Conservation (phyloP, 345 rosid species). For the Acer saccharum region DNA sequence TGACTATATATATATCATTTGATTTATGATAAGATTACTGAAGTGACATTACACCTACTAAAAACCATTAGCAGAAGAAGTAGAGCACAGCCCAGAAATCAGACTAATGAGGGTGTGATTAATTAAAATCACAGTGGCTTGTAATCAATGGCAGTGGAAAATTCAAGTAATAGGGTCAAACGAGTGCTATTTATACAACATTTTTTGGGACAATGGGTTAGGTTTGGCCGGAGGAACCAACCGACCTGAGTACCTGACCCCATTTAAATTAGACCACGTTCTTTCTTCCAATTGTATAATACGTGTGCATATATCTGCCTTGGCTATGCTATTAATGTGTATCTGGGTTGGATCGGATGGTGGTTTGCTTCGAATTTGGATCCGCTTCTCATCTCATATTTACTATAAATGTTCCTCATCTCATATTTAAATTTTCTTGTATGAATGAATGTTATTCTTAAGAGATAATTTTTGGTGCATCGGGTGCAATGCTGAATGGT, state of each 20-base stretch:
- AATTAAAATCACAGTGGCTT: neutral
- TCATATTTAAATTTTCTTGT: too few species aligned
- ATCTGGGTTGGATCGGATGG: neutral
- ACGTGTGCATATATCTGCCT: neutral
- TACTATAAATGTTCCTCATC: too few species aligned
- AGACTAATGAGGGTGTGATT: too few species aligned
- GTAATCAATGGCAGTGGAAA: neutral
- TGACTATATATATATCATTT: neutral
- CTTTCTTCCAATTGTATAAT: neutral
- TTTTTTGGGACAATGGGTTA: neutral
- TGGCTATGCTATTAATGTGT: neutral
- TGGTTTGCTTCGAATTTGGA: neutral
- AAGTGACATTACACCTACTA: slow-evolving; percentile 16
- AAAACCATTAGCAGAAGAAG: neutral
- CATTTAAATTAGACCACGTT: neutral
- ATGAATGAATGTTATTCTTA: too few species aligned
- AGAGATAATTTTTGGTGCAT: too few species aligned
- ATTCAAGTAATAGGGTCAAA: neutral
- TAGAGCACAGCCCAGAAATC: neutral
- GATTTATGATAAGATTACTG: neutral
- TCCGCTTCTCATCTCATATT: neutral
- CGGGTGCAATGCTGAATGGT: too few species aligned
- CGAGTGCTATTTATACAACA: neutral
- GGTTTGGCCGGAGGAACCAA: neutral
- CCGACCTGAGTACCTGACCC: neutral